phyloP scores from a whole-genome alignment of 2,329 filamentous ascomycete genomes.

The Aspergillus sp. region DNA sequence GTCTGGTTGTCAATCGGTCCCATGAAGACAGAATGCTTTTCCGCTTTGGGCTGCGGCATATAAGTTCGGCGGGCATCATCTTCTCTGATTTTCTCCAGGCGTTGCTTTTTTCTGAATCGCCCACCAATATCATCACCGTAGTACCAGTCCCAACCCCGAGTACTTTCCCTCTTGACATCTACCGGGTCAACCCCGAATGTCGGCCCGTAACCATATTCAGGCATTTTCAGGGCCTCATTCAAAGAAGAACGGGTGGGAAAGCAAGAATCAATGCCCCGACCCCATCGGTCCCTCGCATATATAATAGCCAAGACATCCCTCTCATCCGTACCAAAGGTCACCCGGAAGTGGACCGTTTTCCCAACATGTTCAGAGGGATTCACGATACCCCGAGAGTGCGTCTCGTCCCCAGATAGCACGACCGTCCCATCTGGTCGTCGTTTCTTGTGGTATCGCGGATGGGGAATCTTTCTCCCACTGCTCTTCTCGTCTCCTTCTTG shows the following conservation, averaged over 20 bases:
- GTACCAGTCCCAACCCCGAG: constrained; percentile 52
- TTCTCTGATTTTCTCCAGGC: constrained; percentile 26
- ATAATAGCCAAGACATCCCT: constrained; percentile 47
- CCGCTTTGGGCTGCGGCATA: constrained; percentile 27
- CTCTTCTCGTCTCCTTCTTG: constrained; percentile 4
- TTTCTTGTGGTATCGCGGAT: constrained; percentile 8
- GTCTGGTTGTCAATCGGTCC: constrained; percentile 45
- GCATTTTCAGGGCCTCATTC: constrained; percentile 20
- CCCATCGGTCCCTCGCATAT: constrained; percentile 49
- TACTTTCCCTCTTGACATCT: constrained; percentile 41
- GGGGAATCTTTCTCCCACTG: neutral
- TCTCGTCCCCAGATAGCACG: constrained; percentile 16
- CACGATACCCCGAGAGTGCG: constrained; percentile 33
- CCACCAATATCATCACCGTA: constrained; percentile 35
- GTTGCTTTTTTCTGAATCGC: constrained; percentile 41
- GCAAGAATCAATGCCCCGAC: constrained; percentile 39
- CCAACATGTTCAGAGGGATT: constrained; percentile 31
- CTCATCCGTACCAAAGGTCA: constrained; percentile 48
- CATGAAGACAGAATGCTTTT: constrained; percentile 44
- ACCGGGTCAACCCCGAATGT: constrained; percentile 41
- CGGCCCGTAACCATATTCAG: constrained; percentile 33
- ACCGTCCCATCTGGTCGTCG: constrained; percentile 15
- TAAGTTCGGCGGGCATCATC: constrained; percentile 38
- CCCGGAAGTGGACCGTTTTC: constrained; percentile 43
- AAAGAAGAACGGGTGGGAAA: constrained; percentile 45